These are phyloP conservation scores for Fusarium sp. DNA, from an alignment of 2,329 filamentous ascomycete genomes.

Conservation along the genomic window DNA sequence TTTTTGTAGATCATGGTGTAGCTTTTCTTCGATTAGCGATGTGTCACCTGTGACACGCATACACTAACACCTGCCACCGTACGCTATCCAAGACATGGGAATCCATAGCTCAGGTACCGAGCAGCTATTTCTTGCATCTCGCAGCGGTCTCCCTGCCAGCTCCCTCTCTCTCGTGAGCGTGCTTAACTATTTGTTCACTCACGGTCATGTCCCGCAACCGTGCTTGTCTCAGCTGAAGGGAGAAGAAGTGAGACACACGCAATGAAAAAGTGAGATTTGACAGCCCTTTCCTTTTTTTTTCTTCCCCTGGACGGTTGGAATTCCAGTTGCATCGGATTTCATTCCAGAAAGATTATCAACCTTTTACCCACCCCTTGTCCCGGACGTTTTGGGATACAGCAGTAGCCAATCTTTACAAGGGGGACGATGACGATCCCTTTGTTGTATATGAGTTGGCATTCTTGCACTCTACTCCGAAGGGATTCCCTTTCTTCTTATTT, in stretches of 20 bases:
- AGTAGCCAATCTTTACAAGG: slow-evolving; percentile 7
- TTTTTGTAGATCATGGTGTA: not conserved
- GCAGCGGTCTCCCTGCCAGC: not conserved
- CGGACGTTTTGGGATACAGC: not conserved
- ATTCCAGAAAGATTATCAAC: slow-evolving; percentile 29
- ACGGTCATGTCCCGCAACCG: not conserved
- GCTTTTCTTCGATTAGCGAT: not conserved
- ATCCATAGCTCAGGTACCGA: not conserved
- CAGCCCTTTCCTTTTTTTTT: not conserved
- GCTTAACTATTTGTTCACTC: not conserved
- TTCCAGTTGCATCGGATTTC: slow-evolving; percentile 29
- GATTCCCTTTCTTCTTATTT: not conserved
- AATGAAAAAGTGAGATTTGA: not conserved
- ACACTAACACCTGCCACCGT: not conserved
- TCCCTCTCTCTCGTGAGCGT: not conserved
- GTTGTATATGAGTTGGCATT: slow-evolving; percentile 27
- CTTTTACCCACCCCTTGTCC: slow-evolving; percentile 2
- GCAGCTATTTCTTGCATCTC: not conserved
- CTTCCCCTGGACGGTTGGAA: slow-evolving; percentile 17
- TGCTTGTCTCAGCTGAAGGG: not conserved
- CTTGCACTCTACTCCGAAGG: not conserved
- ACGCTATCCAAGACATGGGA: not conserved
- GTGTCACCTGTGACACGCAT: not conserved
- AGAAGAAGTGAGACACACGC: not conserved
- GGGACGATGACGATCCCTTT: not conserved